Percentiles rank a stretch among this genome's conserved stretches.
Conservation (phyloP, 1,284 basidiomycete species). For the Inonotus hispidus region DNA sequence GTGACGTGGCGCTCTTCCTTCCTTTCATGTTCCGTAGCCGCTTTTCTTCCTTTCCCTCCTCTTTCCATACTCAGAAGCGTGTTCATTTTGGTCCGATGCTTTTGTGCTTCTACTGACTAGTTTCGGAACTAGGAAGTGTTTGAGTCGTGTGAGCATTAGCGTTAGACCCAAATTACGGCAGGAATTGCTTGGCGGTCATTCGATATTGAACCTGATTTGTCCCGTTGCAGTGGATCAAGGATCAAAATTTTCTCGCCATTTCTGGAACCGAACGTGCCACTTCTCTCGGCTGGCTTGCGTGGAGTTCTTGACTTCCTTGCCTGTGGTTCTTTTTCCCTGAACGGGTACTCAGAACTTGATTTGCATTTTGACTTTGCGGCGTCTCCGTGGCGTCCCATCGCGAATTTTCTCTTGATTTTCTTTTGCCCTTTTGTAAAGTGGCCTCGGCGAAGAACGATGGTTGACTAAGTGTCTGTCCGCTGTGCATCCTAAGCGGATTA, state of each 20-base stretch:
- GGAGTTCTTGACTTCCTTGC: constrained; percentile 6
- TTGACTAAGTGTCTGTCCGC: neutral
- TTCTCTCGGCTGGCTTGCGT: neutral
- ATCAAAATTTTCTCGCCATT: neutral
- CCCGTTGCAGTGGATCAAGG: neutral
- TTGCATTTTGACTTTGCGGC: constrained; percentile 18
- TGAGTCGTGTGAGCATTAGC: neutral
- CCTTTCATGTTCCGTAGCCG: neutral
- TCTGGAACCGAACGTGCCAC: neutral
- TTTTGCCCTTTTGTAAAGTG: neutral
- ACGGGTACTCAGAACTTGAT: constrained; percentile 6
- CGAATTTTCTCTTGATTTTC: neutral
- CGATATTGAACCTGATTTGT: neutral
- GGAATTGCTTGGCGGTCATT: neutral
- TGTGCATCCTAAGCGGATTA: neutral
- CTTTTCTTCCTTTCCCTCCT: neutral
- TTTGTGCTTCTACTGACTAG: neutral
- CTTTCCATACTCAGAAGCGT: neutral
- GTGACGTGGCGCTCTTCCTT: neutral
- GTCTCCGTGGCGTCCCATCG: constrained; percentile 4
- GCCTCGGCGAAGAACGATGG: neutral
- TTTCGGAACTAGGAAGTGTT: neutral
- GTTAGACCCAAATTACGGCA: neutral
- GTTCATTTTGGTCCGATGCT: neutral
- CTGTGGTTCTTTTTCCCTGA: neutral